phyloP scores from a whole-genome alignment of 257 asterid species.

The Jaltomata sinuosa region DNA sequence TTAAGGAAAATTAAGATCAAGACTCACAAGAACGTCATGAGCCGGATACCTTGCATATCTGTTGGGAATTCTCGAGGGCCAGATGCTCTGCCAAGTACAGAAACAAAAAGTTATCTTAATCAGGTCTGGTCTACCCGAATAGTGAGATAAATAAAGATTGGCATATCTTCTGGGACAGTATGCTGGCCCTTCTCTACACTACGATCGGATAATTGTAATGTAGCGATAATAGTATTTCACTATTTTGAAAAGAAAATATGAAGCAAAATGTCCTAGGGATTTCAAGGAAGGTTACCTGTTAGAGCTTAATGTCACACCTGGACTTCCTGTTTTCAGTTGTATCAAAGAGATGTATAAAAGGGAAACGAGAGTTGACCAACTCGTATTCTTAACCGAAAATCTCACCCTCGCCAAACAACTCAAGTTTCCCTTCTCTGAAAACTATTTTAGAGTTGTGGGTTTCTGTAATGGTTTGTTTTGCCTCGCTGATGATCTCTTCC shows the following conservation, averaged over 20 bases:
- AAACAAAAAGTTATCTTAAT: neutral
- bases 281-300: neutral
- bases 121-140: neutral
- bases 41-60: neutral
- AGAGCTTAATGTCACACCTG: neutral
- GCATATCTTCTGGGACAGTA: too few relatives aligned
- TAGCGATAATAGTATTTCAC: too few relatives aligned
- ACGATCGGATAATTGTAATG: too few relatives aligned
- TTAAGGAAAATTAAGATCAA: neutral
- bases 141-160: too few relatives aligned
- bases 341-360: neutral
- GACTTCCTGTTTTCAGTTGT: neutral
- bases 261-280: neutral
- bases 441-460: slow-evolving; percentile 2
- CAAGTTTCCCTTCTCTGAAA: neutral
- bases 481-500: neutral
- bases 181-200: too few relatives aligned
- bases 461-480: slow-evolving; percentile 15
- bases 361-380: neutral
- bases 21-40: neutral
- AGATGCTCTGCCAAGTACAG: neutral
- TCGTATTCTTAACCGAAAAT: too few relatives aligned
- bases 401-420: too few relatives aligned
- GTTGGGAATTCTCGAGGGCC: neutral
- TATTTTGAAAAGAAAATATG: neutral